Percentiles rank a stretch among this genome's conserved stretches.
phyloP scores from a whole-genome alignment of 2,329 filamentous ascomycete genomes.

The Fusarium nygamai region DNA sequence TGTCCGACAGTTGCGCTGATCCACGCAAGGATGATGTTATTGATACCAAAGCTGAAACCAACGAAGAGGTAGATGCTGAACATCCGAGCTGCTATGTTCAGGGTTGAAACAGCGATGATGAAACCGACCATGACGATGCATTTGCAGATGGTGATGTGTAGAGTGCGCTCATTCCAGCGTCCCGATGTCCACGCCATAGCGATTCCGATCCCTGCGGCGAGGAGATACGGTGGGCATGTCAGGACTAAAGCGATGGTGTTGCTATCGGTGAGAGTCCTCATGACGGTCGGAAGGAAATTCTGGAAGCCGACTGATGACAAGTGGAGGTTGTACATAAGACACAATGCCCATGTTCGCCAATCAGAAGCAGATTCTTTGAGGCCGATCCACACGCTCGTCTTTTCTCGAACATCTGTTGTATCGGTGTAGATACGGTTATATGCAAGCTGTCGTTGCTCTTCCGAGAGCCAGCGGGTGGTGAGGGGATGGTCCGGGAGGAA shows the following conservation, averaged over 20 bases:
- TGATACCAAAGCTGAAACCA: conserved; percentile 52
- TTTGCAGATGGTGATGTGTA: conserved; percentile 44
- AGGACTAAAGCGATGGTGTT: conserved; percentile 59
- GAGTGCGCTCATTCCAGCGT: conserved; percentile 51
- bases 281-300: conserved; percentile 49
- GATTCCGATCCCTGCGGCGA: conserved; percentile 48
- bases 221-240: conserved; percentile 60
- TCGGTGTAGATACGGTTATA: conserved; percentile 50
- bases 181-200: conserved; percentile 49
- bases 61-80: conserved; percentile 52
- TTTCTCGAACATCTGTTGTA: conserved; percentile 43
- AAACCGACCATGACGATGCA: conserved; percentile 48
- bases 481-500: conserved; percentile 51
- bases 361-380: conserved; percentile 40
- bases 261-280: conserved; percentile 57
- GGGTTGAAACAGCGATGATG: conserved; percentile 40
- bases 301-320: conserved; percentile 42
- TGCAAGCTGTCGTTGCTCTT: conserved; percentile 53
- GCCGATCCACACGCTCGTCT: conserved; percentile 50
- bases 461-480: conserved; percentile 49
- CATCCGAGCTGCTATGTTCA: conserved; percentile 27
- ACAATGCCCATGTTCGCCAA: conserved; percentile 43
- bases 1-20: conserved; percentile 50
- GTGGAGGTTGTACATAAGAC: conserved; percentile 43
- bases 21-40: conserved; percentile 57